Evolutionary conservation across 2,329 filamentous ascomycete genomes (phyloP).

Genomic region (Monilinia vaccinii-corymbosi): DNA sequence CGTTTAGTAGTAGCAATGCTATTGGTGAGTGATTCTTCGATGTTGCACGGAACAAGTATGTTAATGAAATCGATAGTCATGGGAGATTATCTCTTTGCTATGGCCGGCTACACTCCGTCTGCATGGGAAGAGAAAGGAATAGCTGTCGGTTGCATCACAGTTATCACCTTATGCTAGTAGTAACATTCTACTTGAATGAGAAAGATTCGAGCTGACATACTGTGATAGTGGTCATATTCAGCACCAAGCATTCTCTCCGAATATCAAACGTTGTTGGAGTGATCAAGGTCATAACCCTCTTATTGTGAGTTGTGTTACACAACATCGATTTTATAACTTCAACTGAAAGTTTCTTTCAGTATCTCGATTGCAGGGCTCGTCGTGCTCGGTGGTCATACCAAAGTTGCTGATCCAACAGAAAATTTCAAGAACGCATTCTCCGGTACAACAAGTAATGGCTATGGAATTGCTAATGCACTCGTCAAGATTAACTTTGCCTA

Average conservation of each 20-base stretch:
- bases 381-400: constrained; percentile 47
- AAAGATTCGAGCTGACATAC: not conserved
- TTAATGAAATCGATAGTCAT: constrained; percentile 35
- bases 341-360: constrained; percentile 14
- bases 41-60: not conserved
- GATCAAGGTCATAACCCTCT: constrained; percentile 50
- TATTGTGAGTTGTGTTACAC: constrained; percentile 37
- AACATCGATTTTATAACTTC: not conserved
- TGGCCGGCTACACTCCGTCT: constrained; percentile 40
- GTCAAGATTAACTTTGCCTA: constrained; percentile 52
- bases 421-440: constrained; percentile 49
- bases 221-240: constrained; percentile 36
- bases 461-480: constrained; percentile 47
- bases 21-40: constrained; percentile 33
- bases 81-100: constrained; percentile 53
- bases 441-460: constrained; percentile 37
- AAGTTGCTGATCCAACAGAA: constrained; percentile 39
- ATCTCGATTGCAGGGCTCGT: constrained; percentile 53
- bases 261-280: constrained; percentile 47
- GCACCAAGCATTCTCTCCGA: constrained; percentile 49
- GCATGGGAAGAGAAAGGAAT: constrained; percentile 61
- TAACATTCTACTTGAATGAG: constrained; percentile 8
- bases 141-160: constrained; percentile 40
- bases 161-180: constrained; percentile 40
- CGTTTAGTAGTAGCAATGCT: constrained; percentile 57